Evolutionary conservation across 306 rosid species (phyloP), one percentile per base, ranked within the genome.

Genomic region (Pyrus bretschneideri): DNA sequence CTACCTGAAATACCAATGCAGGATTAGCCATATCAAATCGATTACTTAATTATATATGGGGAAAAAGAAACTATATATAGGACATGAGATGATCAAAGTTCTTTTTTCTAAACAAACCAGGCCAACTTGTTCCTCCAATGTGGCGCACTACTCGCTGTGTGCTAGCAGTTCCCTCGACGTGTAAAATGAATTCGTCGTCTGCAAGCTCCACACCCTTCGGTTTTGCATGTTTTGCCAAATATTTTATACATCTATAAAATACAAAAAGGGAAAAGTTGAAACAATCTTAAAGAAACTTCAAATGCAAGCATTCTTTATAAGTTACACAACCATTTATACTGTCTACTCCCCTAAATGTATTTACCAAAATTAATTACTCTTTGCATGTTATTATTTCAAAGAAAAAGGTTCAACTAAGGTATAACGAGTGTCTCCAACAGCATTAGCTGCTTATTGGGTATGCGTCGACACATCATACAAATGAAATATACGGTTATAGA

Each of bases 61-160:
- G 5, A 52, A n/a, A n/a, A 25, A 14, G 30, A 57, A 21, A 38
- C 5, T 15, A 51, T 21, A 33, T 17, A 61, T 29, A 46, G 25
- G 71, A 27, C 61, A 38, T n/a, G 38, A 46, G 40, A 62, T n/a
- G 21, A 73, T 46, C 59, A 18, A 19, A 14, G 54, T 12, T 19
- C 54, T 58, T 4, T 4, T 27, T 61, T 61, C 7, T 13, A 38
- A 52, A 78, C 91, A 67, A 71, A 96, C 99, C 98, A 21, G 98
- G 98, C 99, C 97, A 85, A 76, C 98, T 91, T 57, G 93, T 86
- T 74, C 84, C 78, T 81, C 99, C 96, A 21, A 96, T 92, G 86
- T 96, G 98, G 60, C 96, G 97, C 72, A 92, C 77, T 31, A 96
- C 99, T 88, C 99, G 81, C 49, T 89, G 93, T 7, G 96, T 69